Conservation (phyloP, 345 rosid genomes). For the Firmiana major region DNA sequence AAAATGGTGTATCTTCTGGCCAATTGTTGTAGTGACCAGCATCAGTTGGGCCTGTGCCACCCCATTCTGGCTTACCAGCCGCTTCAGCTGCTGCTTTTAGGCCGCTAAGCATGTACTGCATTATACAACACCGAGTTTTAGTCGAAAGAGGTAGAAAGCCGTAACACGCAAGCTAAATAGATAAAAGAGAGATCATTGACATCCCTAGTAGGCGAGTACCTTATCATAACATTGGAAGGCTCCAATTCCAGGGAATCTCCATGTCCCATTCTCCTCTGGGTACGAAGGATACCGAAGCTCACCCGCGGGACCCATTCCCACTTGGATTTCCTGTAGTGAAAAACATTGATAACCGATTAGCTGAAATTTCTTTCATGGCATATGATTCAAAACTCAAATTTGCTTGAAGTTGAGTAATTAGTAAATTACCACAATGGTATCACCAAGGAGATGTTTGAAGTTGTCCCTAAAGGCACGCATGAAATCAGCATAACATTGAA, state of each 20-base stretch:
- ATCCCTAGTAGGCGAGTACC: too few species aligned
- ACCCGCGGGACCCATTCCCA: constrained; percentile 99
- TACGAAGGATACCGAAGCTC: constrained; percentile 93
- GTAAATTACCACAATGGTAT: constrained; percentile 77
- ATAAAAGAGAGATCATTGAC: neutral
- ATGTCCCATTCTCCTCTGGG: constrained; percentile 77
- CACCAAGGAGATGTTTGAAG: constrained; percentile 76
- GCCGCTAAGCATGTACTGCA: constrained; percentile 79
- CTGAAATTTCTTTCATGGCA: neutral
- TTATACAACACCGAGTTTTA: neutral
- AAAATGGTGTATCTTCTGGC: constrained; percentile 93
- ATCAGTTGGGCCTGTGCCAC: constrained; percentile 89
- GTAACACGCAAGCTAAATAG: neutral
- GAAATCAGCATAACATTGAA: constrained; percentile 90
- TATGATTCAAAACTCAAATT: neutral
- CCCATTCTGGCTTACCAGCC: constrained; percentile 92
- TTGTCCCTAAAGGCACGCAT: constrained; percentile 90
- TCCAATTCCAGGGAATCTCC: constrained; percentile 97
- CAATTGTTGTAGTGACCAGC: constrained; percentile 92
- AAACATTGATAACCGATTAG: constrained; percentile 3
- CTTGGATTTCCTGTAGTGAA: constrained; percentile 80
- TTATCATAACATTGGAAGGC: constrained; percentile 97
- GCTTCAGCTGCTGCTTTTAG: constrained; percentile 89
- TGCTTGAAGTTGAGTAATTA: too few species aligned
- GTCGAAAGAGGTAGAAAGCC: neutral